Percentiles rank a stretch among this genome's conserved stretches.
These are phyloP conservation scores for Achaetomium macrosporum DNA, from an alignment of 2,329 filamentous ascomycete genomes.

Conservation along the genomic window DNA sequence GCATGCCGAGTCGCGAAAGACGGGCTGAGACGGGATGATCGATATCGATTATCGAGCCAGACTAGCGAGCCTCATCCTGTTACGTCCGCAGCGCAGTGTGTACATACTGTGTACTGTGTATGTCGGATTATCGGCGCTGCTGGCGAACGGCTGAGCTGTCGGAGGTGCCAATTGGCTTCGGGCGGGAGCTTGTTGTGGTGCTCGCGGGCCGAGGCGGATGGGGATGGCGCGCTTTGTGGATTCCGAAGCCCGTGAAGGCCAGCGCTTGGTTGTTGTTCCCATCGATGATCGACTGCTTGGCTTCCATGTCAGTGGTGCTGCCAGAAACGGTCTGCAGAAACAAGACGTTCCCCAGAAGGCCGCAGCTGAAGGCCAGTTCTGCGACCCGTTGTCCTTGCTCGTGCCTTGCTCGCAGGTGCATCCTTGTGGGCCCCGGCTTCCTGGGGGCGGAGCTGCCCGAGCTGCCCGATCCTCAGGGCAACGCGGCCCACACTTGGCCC, in stretches of 20 bases:
- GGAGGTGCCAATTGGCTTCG: slow-evolving; percentile 1
- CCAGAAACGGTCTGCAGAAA: slow-evolving; percentile 9
- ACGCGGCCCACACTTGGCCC: slow-evolving; percentile 2
- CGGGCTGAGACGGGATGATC: neutral
- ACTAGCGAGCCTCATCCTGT: neutral
- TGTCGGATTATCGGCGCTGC: neutral
- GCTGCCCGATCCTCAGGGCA: neutral
- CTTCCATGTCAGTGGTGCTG: neutral
- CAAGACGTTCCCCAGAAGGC: slow-evolving; percentile 6
- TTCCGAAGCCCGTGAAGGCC: neutral
- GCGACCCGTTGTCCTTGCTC: slow-evolving; percentile 14
- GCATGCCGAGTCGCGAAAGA: slow-evolving; percentile 4
- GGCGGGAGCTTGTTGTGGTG: neutral
- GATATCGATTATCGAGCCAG: slow-evolving; percentile 3
- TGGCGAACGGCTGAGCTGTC: slow-evolving; percentile 2
- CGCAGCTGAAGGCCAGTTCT: slow-evolving; percentile 15
- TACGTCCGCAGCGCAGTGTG: too few species aligned
- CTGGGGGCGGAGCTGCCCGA: slow-evolving; percentile 14
- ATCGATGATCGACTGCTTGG: neutral
- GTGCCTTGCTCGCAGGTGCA: slow-evolving; percentile 2
- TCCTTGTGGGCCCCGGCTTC: slow-evolving; percentile 10
- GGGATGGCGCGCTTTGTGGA: neutral
- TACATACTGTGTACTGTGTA: neutral
- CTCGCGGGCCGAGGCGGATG: neutral
- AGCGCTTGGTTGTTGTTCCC: neutral